Evolutionary conservation across 768 basidiomycete species (phyloP).

Genomic region (Termitomyces sp.): DNA sequence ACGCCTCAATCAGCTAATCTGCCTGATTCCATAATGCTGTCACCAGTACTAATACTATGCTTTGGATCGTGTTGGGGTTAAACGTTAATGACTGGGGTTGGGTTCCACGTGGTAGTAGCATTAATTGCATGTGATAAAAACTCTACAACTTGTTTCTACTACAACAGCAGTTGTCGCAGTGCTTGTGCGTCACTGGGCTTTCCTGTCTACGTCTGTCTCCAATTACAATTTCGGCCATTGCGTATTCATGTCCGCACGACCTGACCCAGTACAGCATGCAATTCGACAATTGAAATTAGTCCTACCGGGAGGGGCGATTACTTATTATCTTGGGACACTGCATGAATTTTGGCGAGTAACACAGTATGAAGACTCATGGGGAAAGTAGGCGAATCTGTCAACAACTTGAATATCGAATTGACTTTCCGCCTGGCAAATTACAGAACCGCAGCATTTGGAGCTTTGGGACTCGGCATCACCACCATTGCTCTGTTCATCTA

Average conservation of each 20-base stretch:
- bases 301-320: slow-evolving; percentile 62
- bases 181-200: not conserved
- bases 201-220: not conserved
- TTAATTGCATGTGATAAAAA: slow-evolving; percentile 4
- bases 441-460: slow-evolving; percentile 52
- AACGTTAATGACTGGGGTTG: no score
- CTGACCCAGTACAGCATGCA: slow-evolving; percentile 37
- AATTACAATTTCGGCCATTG: not conserved
- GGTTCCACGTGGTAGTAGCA: not conserved
- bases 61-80: no score
- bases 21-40: no score
- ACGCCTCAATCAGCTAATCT: no score
- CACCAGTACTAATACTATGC: no score
- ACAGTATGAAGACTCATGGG: slow-evolving; percentile 42
- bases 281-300: slow-evolving; percentile 73
- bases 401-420: not conserved
- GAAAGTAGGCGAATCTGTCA: slow-evolving; percentile 39
- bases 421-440: not conserved
- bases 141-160: not conserved
- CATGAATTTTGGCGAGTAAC: slow-evolving; percentile 44
- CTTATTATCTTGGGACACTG: slow-evolving; percentile 59
- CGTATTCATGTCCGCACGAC: slow-evolving; percentile 16
- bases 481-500: slow-evolving; percentile 73
- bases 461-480: slow-evolving; percentile 52
- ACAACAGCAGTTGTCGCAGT: not conserved